Base-by-base conservation (phyloP, 495 filamentous ascomycete genomes). In the Collariella sp. region DNA sequence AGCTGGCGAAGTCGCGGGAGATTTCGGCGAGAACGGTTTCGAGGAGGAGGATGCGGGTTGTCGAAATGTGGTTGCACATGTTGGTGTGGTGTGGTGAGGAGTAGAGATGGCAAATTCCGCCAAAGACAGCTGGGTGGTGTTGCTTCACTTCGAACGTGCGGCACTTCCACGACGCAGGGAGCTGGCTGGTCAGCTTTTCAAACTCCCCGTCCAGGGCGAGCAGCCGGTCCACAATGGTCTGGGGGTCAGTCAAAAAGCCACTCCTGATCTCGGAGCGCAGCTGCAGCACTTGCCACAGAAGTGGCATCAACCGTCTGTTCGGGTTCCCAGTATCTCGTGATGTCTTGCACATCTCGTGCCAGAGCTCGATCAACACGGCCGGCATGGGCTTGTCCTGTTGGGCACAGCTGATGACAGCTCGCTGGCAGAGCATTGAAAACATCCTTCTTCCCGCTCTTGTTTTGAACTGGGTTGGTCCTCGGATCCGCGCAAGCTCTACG, bases 41-140 rank as follows among this genome's bases (percentile, higher is more conserved):
- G 55, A 76, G 76, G 38, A 80, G 61, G n/a, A 83, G 59, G 48
- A 85, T 79, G 16, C 80, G 76, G 11, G 74, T 70, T 31, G 72
- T 73, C 26, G 80, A 78, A 50, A 82, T 76, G 33, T 73, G 69
- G 55, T 83, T 83, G 75, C 76, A 82, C 7, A 76, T 58, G n/a
- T 72, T 72, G 45, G 71, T 71, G 23, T 75, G 64, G 74, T 75
- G 78, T n/a, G 75, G 62, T 15, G 72, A 74, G 0, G 63, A 58
- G 59, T 84, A 84, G 22, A 77, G 63, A 54, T 84, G 77, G 58
- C 79, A 83, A 46, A 68, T 67, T 38, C 73, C 68, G 52, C 70
- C 70, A 50, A 75, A 78, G 23, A 77, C 62, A 29, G 71, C 66
- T 4, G 68, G 67, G 46, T 72, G 66, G 18, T 67, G 55, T 22